phyloP scores from a whole-genome alignment of 192 early-diverging fungal genomes.

The Coemansia reversa region DNA sequence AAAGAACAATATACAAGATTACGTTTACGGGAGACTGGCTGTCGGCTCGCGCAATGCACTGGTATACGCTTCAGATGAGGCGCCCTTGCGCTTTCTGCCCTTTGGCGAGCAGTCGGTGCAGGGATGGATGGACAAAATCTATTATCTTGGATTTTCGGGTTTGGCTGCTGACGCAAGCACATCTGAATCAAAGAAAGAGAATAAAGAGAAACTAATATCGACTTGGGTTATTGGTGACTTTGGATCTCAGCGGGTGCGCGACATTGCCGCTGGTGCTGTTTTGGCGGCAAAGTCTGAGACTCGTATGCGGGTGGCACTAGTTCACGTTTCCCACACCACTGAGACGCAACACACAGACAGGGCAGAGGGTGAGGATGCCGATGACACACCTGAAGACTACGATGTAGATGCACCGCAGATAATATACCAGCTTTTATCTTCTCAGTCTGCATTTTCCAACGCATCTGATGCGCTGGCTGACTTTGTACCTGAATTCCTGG shows the following conservation, averaged over 20 bases:
- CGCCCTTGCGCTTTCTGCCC: constrained; percentile 36
- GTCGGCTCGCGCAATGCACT: constrained; percentile 62
- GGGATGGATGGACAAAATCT: constrained; percentile 28
- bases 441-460: constrained; percentile 1
- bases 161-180: neutral
- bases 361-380: constrained; percentile 21
- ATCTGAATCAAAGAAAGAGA: neutral
- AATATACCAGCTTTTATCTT: constrained; percentile 25
- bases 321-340: constrained; percentile 13
- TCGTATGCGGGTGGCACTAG: constrained; percentile 33
- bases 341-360: neutral
- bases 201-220: constrained; percentile 26
- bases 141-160: constrained; percentile 18
- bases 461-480: neutral
- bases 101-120: constrained; percentile 10
- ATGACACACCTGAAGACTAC: constrained; percentile 15
- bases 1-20: constrained; percentile 64
- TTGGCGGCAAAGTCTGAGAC: constrained; percentile 26
- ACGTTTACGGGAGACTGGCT: constrained; percentile 65
- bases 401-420: constrained; percentile 39
- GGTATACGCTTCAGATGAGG: constrained; percentile 38
- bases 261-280: constrained; percentile 57
- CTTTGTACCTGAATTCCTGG: constrained; percentile 13
- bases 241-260: constrained; percentile 51
- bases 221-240: constrained; percentile 62